Evolutionary conservation across 1,284 basidiomycete genomes (phyloP), one percentile per base, ranked within the genome.

Genomic region (Vanrija sp.): DNA sequence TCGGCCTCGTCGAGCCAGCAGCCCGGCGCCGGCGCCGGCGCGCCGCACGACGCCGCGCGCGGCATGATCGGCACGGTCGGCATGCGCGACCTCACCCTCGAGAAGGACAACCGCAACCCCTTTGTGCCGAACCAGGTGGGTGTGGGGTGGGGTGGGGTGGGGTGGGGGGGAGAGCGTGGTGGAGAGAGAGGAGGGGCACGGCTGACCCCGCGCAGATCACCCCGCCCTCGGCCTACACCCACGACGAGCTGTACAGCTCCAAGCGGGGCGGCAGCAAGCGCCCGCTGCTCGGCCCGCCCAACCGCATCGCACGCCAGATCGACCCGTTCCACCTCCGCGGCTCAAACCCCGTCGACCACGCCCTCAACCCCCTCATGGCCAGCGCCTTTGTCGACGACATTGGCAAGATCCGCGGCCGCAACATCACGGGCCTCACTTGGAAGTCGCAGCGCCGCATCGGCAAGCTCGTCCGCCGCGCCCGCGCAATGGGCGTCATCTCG

Each of bases 401-500:
- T 84, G 94, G 92, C 51, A 90, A 87, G 79, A 89, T 97, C 63
- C 80, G 81, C 61, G 75, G 78, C 15, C 81, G 95, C 41, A 81
- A 81, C 9, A 71, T 82, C 49, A 96, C 91, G 0, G 80, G 81
- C 0, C 79, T 98, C 47, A 93, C 92, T 5, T 83, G 85, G 75
- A 85, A 84, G 73, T 88, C 79, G 59, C 94, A 98, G 75, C 81
- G 91, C 42, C 80, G 80, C 59, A 68, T 97, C 4, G 88, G 85
- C 44, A 94, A 94, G 77, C 89, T 94, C 37, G 87, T 98, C 54
- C 84, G 89, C 53, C 81, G 95, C 52, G 89, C 95, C 49, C 89
- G 89, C 75, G 88, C 87, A 79, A 94, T 97, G 87, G 94, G 94
- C 44, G 72, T 94, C 56, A 83, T 97, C 57, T 87, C 89, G 36